A percentile compares a stretch with the other conserved stretches of the same genome.
phyloP scores from a whole-genome alignment of 768 basidiomycete species.

The Galerina marginata region DNA sequence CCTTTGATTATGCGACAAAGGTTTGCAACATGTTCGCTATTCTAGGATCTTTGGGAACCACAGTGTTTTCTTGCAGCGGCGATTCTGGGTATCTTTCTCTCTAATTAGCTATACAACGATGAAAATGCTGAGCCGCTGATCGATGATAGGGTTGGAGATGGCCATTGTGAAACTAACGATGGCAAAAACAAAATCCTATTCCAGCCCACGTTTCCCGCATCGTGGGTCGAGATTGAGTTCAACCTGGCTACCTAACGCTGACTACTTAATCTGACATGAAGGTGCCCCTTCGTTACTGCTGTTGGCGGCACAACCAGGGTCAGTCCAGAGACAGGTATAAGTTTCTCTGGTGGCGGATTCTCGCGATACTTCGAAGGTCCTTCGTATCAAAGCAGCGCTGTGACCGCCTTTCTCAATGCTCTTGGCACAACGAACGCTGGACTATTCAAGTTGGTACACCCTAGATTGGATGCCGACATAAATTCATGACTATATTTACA shows the following conservation, averaged over 20 bases:
- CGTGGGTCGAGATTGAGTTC: slow-evolving; percentile 33
- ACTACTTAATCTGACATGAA: slow-evolving; percentile 14
- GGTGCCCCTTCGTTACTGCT: slow-evolving; percentile 69
- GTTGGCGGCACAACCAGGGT: slow-evolving; percentile 69
- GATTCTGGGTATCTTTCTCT: slow-evolving; percentile 50
- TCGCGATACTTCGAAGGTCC: slow-evolving; percentile 61
- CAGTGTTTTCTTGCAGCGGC: slow-evolving; percentile 68
- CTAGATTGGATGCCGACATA: background rate
- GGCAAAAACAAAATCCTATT: slow-evolving; percentile 49
- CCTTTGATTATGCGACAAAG: slow-evolving; percentile 57
- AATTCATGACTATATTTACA: slow-evolving; percentile 21
- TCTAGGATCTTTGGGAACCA: slow-evolving; percentile 63
- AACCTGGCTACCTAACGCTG: slow-evolving; percentile 7
- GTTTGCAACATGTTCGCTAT: slow-evolving; percentile 70
- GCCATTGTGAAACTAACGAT: no score
- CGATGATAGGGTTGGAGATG: slow-evolving; percentile 55
- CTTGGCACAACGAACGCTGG: slow-evolving; percentile 54
- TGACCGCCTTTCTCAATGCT: slow-evolving; percentile 46
- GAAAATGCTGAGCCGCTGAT: background rate
- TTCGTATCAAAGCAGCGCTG: slow-evolving; percentile 56
- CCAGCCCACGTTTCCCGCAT: slow-evolving; percentile 61
- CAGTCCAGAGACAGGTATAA: slow-evolving; percentile 63
- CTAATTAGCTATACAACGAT: background rate
- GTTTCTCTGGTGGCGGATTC: slow-evolving; percentile 76
- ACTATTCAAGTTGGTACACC: slow-evolving; percentile 53